Base-by-base conservation (phyloP, 352 stramenopile genomes). In the Globisporangium spinosum region DNA sequence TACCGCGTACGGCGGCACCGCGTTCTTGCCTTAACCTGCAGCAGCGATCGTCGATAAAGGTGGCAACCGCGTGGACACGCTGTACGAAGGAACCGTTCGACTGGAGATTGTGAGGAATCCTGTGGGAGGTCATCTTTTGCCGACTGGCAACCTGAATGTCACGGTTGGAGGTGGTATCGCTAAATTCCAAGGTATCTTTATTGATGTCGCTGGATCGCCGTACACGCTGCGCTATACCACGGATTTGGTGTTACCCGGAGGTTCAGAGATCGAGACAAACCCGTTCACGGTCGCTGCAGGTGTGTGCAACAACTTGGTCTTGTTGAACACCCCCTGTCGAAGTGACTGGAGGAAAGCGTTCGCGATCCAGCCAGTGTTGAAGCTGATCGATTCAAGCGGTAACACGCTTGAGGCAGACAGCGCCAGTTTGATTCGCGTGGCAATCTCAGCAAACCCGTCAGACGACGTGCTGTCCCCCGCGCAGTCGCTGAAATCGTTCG, bases 21-120 rank as follows among this genome's bases (percentile, higher is more conserved):
- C 82, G 0, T 95, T 97, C 65, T 72, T 81, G 23, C 89, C 89
- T 1, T 89, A 96, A 62, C 89, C 89, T 8, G 72, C 74, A n/a
- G 82, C 82, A 2, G 83, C 73, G 23, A 80, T 97, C 20, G 87
- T 97, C 6, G 89, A 97, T 64, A 80, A 77, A 59, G 88, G 88
- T 25, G 88, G 85, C 2, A 94, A 96, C 65, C 57, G 83, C 17
- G 85, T 94, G 34, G 64, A 68, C 2, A 58, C 65, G 12, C 63
- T 79, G 27, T 89, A 68, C 25, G 65, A 79, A 23, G 85, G 85
- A 15, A 86, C 74, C 0, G 76, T 91, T 25, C 82, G 80, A 0
- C 70, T 96, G 27, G 75, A 82, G 59, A 93, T 96, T 49, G 62
- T 87, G 62, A 79, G 79, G 45, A 96, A 94, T 62, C 83, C 84